These are phyloP conservation scores for Grosmannia penicillata DNA, from an alignment of 2,329 filamentous ascomycete species.

Conservation along the genomic window DNA sequence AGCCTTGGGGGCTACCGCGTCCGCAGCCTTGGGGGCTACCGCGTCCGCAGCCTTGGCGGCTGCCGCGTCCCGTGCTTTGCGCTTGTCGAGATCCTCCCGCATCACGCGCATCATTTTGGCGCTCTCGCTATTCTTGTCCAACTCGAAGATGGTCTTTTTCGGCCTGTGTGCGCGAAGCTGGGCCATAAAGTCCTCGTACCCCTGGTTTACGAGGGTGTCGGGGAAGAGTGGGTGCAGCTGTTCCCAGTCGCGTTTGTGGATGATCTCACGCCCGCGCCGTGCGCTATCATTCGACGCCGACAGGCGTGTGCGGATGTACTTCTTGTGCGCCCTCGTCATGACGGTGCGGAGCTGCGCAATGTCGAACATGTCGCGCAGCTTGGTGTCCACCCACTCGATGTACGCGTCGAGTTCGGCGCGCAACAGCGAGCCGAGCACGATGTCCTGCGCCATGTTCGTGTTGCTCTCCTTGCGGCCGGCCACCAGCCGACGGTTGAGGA, in stretches of 20 bases:
- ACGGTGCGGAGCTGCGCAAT: constrained; percentile 57
- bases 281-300: constrained; percentile 83
- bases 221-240: constrained; percentile 73
- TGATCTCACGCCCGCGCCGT: constrained; percentile 68
- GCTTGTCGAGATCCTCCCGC: constrained; percentile 52
- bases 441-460: constrained; percentile 55
- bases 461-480: constrained; percentile 51
- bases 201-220: constrained; percentile 26
- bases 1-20: constrained; percentile 46
- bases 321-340: constrained; percentile 75
- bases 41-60: constrained; percentile 15
- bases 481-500: constrained; percentile 72
- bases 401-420: constrained; percentile 60
- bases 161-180: constrained; percentile 81
- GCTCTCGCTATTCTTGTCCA: constrained; percentile 47
- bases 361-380: constrained; percentile 62
- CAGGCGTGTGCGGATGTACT: constrained; percentile 81
- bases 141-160: constrained; percentile 91
- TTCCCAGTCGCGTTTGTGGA: constrained; percentile 53
- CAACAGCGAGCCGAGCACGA: constrained; percentile 65
- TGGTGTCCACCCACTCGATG: constrained; percentile 71
- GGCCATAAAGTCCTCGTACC: constrained; percentile 56
- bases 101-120: constrained; percentile 64
- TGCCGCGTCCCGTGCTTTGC: constrained; percentile 23
- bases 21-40: constrained; percentile 36